Conservation (phyloP, 1,284 basidiomycete species). For the Bjerkandera adusta region DNA sequence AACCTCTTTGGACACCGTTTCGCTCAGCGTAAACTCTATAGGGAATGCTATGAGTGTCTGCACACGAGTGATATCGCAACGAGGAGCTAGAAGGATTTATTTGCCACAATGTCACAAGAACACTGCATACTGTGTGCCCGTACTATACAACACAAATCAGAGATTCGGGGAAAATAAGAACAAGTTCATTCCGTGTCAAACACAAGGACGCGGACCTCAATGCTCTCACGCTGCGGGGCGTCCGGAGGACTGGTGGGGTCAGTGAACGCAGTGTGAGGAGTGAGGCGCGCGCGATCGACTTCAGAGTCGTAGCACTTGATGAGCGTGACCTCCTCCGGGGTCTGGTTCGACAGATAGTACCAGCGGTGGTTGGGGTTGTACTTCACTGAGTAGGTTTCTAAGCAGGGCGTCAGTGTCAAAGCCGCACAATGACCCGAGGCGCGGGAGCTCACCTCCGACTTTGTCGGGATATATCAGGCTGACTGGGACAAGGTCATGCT, state of each 20-base stretch:
- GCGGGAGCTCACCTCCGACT: constrained; percentile 45
- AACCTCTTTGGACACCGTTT: too few species aligned
- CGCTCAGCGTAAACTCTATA: too few species aligned
- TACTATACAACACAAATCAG: too few species aligned
- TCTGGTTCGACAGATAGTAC: constrained; percentile 46
- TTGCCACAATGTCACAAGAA: too few species aligned
- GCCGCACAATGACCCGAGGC: background rate
- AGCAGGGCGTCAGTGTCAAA: background rate
- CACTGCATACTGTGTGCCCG: too few species aligned
- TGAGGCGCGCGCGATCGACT: constrained; percentile 36
- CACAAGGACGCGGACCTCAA: constrained; percentile 39
- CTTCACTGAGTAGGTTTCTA: constrained; percentile 30
- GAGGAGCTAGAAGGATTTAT: too few species aligned
- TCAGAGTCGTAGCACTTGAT: constrained; percentile 50
- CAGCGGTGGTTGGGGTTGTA: constrained; percentile 40
- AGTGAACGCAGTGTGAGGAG: constrained; percentile 45
- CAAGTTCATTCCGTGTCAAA: constrained; percentile 33
- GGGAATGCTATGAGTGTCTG: too few species aligned
- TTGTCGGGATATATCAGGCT: constrained; percentile 45
- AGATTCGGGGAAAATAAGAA: too few species aligned
- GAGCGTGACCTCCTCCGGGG: constrained; percentile 44
- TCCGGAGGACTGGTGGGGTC: constrained; percentile 38
- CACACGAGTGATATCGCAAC: too few species aligned
- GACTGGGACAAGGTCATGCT: constrained; percentile 44
- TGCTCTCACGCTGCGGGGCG: constrained; percentile 40